Evolutionary conservation across 768 basidiomycete genomes (phyloP), one percentile per base, ranked within the genome.

Genomic region (Strobilomyces dryophilus): DNA sequence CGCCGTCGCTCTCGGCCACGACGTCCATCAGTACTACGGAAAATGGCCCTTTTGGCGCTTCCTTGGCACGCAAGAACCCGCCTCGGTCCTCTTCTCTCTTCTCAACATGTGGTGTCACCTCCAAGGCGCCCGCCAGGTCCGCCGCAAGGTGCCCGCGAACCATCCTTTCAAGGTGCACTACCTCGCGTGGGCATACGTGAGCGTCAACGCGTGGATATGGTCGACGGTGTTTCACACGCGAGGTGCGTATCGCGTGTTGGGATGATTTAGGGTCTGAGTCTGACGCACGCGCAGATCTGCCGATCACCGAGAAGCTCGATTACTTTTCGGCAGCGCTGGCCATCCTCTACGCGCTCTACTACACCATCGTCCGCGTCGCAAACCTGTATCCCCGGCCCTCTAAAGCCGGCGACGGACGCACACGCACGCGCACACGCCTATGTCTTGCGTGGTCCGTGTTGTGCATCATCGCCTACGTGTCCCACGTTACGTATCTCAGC

Each of bases 21-120:
- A 52, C 2, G 71, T 89, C 1, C 80, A 89, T 41, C 94, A 97
- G 60, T 95, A 89, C 68, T 82, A 92, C 62, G 97, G 95, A 15
- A 98, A 98, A 74, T 98, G 95, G 95, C 92, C 95, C 0, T 98
- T 99, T 68, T 88, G 85, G 81, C 79, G 95, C 29, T 74, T 89
- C 20, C 72, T 76, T 17, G 92, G 94, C 29, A 87, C 92, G 69
- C 95, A 98, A 65, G 95, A 99, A 70, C 95, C 95, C 8, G 87
- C 94, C 8, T 90, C 91, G 3, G 94, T 97, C 53, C 70, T 81
- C 34, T 97, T 98, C 73, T 94, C 91, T 14, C 62, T 97, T n/a
- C 72, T 85, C 53, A 98, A 99, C 68, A 74, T 95, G 39, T 82
- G 77, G 74, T 80, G 78, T 39, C 94, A 99, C 69, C 70, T 75